Conservation (phyloP, 2,329 filamentous ascomycete species). For the Calonectria hawksworthii region DNA sequence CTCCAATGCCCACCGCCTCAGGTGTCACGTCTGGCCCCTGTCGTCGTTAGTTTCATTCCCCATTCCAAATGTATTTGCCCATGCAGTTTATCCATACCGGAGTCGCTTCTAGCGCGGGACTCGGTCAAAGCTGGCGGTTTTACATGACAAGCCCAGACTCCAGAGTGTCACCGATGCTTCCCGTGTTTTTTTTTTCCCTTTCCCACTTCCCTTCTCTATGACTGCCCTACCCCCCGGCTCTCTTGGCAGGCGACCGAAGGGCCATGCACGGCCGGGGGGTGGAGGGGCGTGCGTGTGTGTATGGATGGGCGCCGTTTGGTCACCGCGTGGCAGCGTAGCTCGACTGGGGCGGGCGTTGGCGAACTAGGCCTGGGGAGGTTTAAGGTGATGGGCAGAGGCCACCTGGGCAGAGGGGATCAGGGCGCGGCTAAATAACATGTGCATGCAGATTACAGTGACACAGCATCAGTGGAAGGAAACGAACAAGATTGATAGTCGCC, state of each 20-base stretch:
- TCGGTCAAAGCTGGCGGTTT: conserved; percentile 2
- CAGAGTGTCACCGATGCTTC: background rate
- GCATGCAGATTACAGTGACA: conserved; percentile 10
- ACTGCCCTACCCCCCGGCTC: background rate
- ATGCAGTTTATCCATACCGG: conserved; percentile 5
- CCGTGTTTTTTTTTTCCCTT: background rate
- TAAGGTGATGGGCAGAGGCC: conserved; percentile 2
- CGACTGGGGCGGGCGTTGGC: background rate
- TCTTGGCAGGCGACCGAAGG: background rate
- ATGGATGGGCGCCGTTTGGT: conserved; percentile 5
- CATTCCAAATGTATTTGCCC: conserved; percentile 1
- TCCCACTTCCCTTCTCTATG: background rate
- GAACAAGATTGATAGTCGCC: background rate
- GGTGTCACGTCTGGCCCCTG: conserved; percentile 1
- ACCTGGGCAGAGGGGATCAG: background rate
- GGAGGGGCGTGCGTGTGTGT: background rate
- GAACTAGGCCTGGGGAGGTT: background rate
- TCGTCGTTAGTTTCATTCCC: background rate
- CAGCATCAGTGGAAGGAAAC: background rate
- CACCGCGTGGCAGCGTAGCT: conserved; percentile 10
- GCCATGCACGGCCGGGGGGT: background rate
- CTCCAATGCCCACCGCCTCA: conserved; percentile 5
- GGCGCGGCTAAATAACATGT: conserved; percentile 10
- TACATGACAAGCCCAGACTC: conserved; percentile 7
- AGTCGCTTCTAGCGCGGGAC: conserved; percentile 8